A percentile compares a stretch with the other conserved stretches of the same genome.
Evolutionary conservation across 1,284 basidiomycete species (phyloP).

Genomic region (Cryptococcus deneoformans): DNA sequence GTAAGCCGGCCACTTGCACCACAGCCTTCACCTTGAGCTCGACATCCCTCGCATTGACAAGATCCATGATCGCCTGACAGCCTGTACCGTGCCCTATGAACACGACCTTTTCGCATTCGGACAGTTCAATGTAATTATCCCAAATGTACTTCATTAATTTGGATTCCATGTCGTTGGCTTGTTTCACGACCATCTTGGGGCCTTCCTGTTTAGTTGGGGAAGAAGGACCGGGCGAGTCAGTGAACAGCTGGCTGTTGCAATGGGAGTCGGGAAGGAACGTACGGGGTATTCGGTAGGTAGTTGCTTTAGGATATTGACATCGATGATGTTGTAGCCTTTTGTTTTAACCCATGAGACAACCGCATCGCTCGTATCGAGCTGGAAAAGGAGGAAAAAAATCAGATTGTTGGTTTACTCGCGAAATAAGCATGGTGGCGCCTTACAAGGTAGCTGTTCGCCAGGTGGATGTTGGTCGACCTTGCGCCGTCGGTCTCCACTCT

Average conservation of each 20-base stretch:
- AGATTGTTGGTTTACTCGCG: not conserved
- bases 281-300: slow-evolving; percentile 51
- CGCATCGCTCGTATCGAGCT: slow-evolving; percentile 82
- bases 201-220: slow-evolving; percentile 11
- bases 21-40: slow-evolving; percentile 65
- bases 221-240: not conserved
- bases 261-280: slow-evolving; percentile 5
- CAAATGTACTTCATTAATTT: slow-evolving; percentile 79
- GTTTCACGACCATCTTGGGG: slow-evolving; percentile 27
- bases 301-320: slow-evolving; percentile 79
- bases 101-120: slow-evolving; percentile 66
- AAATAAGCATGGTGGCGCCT: slow-evolving; percentile 4
- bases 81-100: slow-evolving; percentile 85
- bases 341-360: slow-evolving; percentile 73
- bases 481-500: slow-evolving; percentile 72
- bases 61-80: slow-evolving; percentile 67
- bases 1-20: slow-evolving; percentile 71
- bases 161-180: slow-evolving; percentile 29
- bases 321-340: slow-evolving; percentile 67
- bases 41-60: slow-evolving; percentile 66
- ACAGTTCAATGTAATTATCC: slow-evolving; percentile 89
- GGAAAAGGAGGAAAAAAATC: slow-evolving; percentile 9
- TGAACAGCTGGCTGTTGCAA: no score
- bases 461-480: slow-evolving; percentile 65
- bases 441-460: slow-evolving; percentile 81